A percentile compares a stretch with the other conserved stretches of the same genome.
Conservation (phyloP, 2,329 filamentous ascomycete species). For the Diaporthe nobilis region DNA sequence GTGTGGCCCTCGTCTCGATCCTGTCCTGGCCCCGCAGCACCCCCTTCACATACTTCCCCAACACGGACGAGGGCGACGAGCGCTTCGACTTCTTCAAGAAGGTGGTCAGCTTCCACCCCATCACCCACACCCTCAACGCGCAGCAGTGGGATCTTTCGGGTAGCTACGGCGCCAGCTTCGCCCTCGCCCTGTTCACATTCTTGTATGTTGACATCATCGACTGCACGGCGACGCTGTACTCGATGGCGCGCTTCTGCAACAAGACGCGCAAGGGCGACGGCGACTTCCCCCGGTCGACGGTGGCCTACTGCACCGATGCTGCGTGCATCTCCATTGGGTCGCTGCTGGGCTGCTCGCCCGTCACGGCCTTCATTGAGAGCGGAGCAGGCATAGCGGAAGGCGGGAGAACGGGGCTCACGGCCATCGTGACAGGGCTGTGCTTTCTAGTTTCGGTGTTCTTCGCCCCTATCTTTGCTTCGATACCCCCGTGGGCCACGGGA, state of each 20-base stretch:
- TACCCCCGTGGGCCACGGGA: conserved; percentile 90
- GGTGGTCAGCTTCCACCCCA: conserved; percentile 80
- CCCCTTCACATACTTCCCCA: conserved; percentile 79
- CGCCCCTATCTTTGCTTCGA: conserved; percentile 90
- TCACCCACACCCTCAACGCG: conserved; percentile 72
- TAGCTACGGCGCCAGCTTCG: conserved; percentile 72
- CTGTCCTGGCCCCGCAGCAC: conserved; percentile 82
- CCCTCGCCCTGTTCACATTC: conserved; percentile 81
- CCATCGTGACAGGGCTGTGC: conserved; percentile 82
- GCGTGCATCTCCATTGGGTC: conserved; percentile 80
- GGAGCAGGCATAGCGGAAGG: conserved; percentile 92
- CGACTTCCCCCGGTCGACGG: conserved; percentile 88
- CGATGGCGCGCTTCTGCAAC: conserved; percentile 81
- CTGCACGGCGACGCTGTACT: conserved; percentile 82
- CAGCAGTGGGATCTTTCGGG: conserved; percentile 76
- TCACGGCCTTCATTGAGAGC: conserved; percentile 91
- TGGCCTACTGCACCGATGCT: conserved; percentile 83
- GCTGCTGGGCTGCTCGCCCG: conserved; percentile 82
- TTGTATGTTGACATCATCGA: conserved; percentile 86
- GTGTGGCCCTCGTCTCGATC: conserved; percentile 79
- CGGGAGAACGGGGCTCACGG: conserved; percentile 86
- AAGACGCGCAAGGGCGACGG: conserved; percentile 69
- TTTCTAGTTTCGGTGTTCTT: conserved; percentile 93
- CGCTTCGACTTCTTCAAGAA: conserved; percentile 81
- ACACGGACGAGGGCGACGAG: conserved; percentile 73